phyloP scores from a whole-genome alignment of 2,329 filamentous ascomycete genomes.

The Coniochaeta hoffmannii region DNA sequence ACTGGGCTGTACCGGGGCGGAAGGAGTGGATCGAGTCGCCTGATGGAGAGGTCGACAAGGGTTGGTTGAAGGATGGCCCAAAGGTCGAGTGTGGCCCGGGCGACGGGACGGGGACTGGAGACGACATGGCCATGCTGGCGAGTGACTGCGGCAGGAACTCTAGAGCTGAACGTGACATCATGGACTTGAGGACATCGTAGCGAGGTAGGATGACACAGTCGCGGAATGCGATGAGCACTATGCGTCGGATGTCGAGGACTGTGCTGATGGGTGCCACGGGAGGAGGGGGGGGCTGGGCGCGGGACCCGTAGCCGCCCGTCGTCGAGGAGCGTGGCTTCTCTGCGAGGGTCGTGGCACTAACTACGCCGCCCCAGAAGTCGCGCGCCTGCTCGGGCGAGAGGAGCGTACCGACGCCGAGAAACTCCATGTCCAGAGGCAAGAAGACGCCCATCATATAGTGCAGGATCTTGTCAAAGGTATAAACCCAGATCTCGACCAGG shows the following conservation, averaged over 20 bases:
- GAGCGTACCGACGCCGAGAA: constrained; percentile 74
- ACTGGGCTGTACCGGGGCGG: constrained; percentile 69
- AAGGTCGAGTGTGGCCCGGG: constrained; percentile 14
- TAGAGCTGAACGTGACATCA: constrained; percentile 82
- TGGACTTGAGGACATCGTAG: constrained; percentile 80
- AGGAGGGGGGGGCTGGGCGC: constrained; percentile 18
- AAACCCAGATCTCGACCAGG: constrained; percentile 88
- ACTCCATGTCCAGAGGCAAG: constrained; percentile 85
- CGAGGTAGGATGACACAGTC: constrained; percentile 83
- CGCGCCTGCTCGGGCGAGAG: constrained; percentile 72
- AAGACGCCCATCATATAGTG: constrained; percentile 96
- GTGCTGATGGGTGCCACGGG: constrained; percentile 37
- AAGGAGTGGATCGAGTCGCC: constrained; percentile 32
- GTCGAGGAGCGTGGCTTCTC: constrained; percentile 22
- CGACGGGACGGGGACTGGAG: constrained; percentile 40
- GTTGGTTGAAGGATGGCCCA: constrained; percentile 23
- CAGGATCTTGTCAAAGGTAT: constrained; percentile 82
- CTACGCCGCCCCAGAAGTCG: constrained; percentile 76
- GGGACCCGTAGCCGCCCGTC: constrained; percentile 13
- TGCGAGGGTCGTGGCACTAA: constrained; percentile 35
- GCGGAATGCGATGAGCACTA: constrained; percentile 81
- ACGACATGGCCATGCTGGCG: constrained; percentile 43
- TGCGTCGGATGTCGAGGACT: constrained; percentile 76
- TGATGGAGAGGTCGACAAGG: constrained; percentile 42
- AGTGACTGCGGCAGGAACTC: constrained; percentile 60